phyloP scores from a whole-genome alignment of 257 asterid species.

The Marsdenia floribunda region DNA sequence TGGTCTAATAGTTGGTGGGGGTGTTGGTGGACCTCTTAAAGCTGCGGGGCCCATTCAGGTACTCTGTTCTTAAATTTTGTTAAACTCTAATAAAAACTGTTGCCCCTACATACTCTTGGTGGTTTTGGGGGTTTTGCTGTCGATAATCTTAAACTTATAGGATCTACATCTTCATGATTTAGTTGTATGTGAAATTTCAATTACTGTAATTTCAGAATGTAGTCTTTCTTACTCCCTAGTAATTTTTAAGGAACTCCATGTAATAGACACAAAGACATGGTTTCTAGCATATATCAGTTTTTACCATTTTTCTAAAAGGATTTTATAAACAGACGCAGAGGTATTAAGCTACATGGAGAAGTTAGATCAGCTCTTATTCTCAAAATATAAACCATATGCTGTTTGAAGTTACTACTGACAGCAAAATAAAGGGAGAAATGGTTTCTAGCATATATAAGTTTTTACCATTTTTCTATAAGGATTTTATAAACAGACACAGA shows the following conservation, averaged over 20 bases:
- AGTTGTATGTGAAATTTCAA: background rate
- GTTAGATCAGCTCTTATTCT: background rate
- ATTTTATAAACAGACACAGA: background rate
- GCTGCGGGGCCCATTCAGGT: conserved; percentile 69
- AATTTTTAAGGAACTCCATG: too few relatives aligned
- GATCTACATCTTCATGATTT: background rate
- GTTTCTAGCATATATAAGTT: background rate
- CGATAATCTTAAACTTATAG: background rate
- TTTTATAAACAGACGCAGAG: background rate
- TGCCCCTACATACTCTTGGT: background rate
- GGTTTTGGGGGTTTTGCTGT: background rate
- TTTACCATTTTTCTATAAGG: background rate
- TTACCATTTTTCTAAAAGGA: background rate
- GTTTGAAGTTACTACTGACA: background rate
- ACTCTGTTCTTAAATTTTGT: background rate
- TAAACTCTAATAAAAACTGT: background rate
- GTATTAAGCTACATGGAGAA: background rate
- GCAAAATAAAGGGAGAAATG: background rate
- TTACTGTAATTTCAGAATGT: background rate
- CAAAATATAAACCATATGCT: too few relatives aligned
- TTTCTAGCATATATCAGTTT: background rate
- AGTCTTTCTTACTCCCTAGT: background rate
- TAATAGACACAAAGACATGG: background rate
- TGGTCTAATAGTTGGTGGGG: conserved; percentile 68
- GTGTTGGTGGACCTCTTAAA: conserved; percentile 58